Evolutionary conservation across 1,139 yeast genomes (phyloP).

Genomic region (Candida sanyaensis): DNA sequence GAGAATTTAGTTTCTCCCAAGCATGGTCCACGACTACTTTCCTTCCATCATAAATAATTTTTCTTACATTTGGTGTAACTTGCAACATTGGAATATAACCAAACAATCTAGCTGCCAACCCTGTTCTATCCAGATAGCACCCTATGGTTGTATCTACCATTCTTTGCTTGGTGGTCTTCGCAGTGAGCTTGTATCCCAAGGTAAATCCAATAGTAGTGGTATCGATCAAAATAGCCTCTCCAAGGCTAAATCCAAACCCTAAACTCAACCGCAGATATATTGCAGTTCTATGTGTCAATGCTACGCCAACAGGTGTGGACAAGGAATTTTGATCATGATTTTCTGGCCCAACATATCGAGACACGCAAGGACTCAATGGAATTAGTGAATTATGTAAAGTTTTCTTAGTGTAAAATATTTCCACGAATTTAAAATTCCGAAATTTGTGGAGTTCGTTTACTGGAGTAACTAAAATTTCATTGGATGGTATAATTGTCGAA

Average conservation of each 20-base stretch:
- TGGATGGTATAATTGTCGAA: constrained; percentile 12
- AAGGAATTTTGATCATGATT: not conserved
- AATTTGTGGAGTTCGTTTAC: not conserved
- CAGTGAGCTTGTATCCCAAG: constrained; percentile 6
- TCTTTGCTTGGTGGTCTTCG: constrained; percentile 3
- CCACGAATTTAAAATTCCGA: constrained; percentile 5
- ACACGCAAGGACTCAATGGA: constrained; percentile 14
- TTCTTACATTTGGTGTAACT: constrained; percentile 4
- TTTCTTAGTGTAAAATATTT: constrained; percentile 4
- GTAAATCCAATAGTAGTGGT: constrained; percentile 7
- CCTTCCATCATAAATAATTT: constrained; percentile 1
- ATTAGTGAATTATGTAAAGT: constrained; percentile 1
- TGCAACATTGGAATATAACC: constrained; percentile 9
- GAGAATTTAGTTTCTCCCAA: constrained; percentile 1
- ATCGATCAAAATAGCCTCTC: constrained; percentile 4
- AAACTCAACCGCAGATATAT: constrained; percentile 5
- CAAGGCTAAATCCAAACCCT: not conserved
- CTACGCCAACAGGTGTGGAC: constrained; percentile 6
- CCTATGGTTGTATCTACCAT: constrained; percentile 7
- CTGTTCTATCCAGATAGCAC: constrained; percentile 1
- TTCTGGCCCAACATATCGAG: not conserved
- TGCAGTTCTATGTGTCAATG: constrained; percentile 7
- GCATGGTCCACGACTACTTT: not conserved
- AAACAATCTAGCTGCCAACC: constrained; percentile 5
- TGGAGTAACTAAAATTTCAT: constrained; percentile 5